Evolutionary conservation across 805 yeast species (phyloP), one percentile per base, ranked within the genome.

Genomic region (Yamadazyma phyllophila): DNA sequence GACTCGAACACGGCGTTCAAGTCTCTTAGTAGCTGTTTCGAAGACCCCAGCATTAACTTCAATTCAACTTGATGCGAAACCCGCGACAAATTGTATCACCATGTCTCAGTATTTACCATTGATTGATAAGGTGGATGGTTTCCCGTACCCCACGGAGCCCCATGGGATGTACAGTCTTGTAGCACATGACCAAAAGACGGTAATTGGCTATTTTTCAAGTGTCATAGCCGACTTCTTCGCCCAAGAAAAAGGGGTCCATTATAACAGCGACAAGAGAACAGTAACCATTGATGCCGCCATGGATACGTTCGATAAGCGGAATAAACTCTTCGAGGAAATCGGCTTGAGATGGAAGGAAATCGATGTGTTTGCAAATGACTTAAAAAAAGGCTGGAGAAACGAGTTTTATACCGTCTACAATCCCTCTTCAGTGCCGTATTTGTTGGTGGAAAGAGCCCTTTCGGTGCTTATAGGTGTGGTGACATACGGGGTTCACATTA

Each of bases 401-500:
- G 99, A 94, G 64, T 71, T 79, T 31, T 94, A 89, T 62, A 74
- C 83, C 0, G 80, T 91, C 4, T 88, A 83, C 63, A 74, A 77
- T 45, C 81, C 83, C 0, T 48, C 69, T 0, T 67, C 70, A 13
- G 51, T 46, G 1, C 85, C 85, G 0, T 94, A 92, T 57, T 65
- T 89, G 53, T 66, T 73, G 4, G 64, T 89, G 4, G 99, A 94
- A 62, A 73, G 99, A 35, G 83, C 97, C 0, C 80, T 88, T 46
- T 80, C 95, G 11, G 85, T 88, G 1, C 63, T 89, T 11, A 59
- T 92, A 35, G 99, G 99, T 0, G 85, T 94, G 9, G 82, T 86
- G 0, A 88, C 96, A 48, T 90, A 89, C 62, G 99, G 99, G 1
- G 83, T 84, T 3, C 98, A 94, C 61, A 73, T 91, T 24, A 86